These are phyloP conservation scores for Phoma sp. DNA, from an alignment of 2,329 filamentous ascomycete species.

Conservation along the genomic window DNA sequence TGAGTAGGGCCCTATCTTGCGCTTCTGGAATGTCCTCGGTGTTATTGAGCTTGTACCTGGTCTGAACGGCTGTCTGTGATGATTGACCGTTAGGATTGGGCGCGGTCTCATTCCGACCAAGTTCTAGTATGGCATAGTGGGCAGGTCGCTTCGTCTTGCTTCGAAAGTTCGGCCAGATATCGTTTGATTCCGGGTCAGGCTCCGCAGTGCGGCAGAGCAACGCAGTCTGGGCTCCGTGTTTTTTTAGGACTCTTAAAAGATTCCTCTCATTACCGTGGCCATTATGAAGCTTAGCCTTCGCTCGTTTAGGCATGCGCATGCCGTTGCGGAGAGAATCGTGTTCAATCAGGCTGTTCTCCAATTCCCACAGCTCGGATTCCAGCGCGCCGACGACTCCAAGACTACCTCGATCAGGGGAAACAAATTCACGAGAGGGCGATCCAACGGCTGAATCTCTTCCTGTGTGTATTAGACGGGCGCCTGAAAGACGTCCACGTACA, in stretches of 20 bases:
- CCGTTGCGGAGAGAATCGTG: constrained; percentile 6
- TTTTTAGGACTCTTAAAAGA: constrained; percentile 19
- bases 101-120: neutral
- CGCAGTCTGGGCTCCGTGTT: constrained; percentile 31
- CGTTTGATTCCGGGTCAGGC: constrained; percentile 36
- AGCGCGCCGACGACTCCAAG: neutral
- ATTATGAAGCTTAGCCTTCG: constrained; percentile 20
- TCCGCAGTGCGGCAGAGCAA: constrained; percentile 27
- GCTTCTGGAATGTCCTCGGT: neutral
- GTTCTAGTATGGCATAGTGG: constrained; percentile 30
- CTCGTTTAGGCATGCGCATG: constrained; percentile 20
- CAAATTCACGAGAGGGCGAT: constrained; percentile 11
- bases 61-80: neutral
- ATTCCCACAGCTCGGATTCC: constrained; percentile 3
- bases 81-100: neutral
- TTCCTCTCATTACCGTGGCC: constrained; percentile 22
- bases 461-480: neutral
- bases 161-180: constrained; percentile 46
- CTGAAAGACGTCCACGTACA: neutral
- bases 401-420: neutral
- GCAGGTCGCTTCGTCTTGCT: constrained; percentile 33
- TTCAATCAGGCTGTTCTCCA: constrained; percentile 15
- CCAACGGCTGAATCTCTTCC: constrained; percentile 10
- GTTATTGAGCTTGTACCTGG: neutral
- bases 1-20: neutral